Evolutionary conservation across 805 yeast species (phyloP).

Genomic region (Saturnispora galanensis): DNA sequence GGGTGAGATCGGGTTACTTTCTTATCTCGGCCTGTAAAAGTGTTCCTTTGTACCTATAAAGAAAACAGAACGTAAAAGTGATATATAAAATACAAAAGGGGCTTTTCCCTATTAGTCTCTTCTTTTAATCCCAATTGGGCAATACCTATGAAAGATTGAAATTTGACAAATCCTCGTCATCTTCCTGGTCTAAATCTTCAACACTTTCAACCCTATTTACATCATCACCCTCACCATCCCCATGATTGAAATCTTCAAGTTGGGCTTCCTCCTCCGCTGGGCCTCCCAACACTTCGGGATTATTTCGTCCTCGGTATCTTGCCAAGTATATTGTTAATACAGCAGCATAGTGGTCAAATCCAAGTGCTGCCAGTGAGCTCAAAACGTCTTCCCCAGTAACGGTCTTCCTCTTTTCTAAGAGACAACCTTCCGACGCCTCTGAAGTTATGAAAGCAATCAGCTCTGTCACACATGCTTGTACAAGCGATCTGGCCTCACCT

Average conservation of each 20-base stretch:
- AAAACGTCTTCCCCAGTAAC: conserved; percentile 62
- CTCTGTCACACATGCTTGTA: conserved; percentile 59
- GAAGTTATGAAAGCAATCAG: conserved; percentile 60
- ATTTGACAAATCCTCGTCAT: background rate
- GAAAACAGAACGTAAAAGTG: too few species aligned
- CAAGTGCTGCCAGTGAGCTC: conserved; percentile 53
- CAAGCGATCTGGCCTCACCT: conserved; percentile 70
- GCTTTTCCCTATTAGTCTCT: too few species aligned
- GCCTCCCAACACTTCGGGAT: conserved; percentile 3
- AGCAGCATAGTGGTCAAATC: conserved; percentile 63
- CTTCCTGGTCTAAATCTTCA: background rate
- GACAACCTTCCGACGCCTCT: conserved; percentile 54
- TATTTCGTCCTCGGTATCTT: conserved; percentile 60
- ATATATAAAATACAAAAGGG: too few species aligned
- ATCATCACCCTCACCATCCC: conserved; percentile 1
- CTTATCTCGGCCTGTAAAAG: too few species aligned
- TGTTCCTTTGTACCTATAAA: too few species aligned
- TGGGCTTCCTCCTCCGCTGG: conserved; percentile 14
- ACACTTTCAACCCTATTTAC: background rate
- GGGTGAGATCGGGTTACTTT: too few species aligned
- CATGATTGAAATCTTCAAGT: conserved; percentile 10
- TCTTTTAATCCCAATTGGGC: too few species aligned
- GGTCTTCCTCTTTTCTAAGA: conserved; percentile 57
- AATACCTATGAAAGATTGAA: background rate
- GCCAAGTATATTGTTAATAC: conserved; percentile 60